phyloP scores from a whole-genome alignment of 768 basidiomycete genomes.

The Gloeostereum incarnatum region DNA sequence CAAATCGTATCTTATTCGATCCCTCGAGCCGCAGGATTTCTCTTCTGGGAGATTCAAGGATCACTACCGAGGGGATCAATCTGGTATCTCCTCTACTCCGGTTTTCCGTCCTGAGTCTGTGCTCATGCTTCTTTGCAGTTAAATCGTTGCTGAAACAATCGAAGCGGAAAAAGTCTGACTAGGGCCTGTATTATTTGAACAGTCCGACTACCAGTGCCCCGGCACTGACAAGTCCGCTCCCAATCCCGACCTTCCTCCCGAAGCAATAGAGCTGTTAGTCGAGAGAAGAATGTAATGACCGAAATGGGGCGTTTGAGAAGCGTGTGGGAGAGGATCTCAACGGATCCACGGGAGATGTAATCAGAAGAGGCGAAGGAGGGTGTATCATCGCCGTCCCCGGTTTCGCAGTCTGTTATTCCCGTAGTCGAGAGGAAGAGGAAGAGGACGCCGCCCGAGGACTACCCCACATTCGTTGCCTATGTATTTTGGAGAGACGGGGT shows the following conservation, averaged over 20 bases:
- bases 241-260: constrained; percentile 18
- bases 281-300: constrained; percentile 47
- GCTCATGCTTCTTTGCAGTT: too few relatives aligned
- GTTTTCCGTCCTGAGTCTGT: too few relatives aligned
- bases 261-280: constrained; percentile 30
- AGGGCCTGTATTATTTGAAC: too few relatives aligned
- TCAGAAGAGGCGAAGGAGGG: not conserved
- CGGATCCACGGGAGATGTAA: constrained; percentile 8
- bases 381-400: not conserved
- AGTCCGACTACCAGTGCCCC: too few relatives aligned
- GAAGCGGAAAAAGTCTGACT: too few relatives aligned
- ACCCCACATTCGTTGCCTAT: constrained; percentile 8
- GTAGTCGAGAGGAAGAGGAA: not conserved
- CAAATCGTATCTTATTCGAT: too few relatives aligned
- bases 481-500: constrained; percentile 2
- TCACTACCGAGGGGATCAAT: too few relatives aligned
- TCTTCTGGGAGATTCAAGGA: too few relatives aligned
- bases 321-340: constrained; percentile 36
- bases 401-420: not conserved
- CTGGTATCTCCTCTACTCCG: too few relatives aligned
- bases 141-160: too few relatives aligned
- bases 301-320: constrained; percentile 46
- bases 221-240: constrained; percentile 27
- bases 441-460: constrained; percentile 5
- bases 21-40: too few relatives aligned